Conservation (phyloP, 139 green algal species). For the Coelastrella sp. region DNA sequence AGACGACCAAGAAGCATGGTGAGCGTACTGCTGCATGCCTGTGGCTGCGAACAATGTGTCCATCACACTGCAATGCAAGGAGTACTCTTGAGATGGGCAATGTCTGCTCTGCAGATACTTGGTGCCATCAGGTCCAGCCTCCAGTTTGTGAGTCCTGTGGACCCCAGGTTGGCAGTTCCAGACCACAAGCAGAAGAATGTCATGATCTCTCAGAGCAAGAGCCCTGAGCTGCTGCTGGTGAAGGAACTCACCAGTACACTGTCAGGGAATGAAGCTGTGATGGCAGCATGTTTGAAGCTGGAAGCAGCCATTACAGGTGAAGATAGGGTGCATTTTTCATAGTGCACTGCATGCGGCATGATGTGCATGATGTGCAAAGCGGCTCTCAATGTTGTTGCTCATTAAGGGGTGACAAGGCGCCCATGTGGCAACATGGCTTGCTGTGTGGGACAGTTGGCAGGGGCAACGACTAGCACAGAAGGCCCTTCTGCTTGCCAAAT, state of each 20-base stretch:
- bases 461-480: too few species aligned
- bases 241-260: constrained; percentile 14
- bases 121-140: constrained; percentile 36
- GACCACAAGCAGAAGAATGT: constrained; percentile 33
- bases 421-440: too few species aligned
- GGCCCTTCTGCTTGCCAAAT: too few species aligned
- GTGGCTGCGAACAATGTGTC: background rate
- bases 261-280: constrained; percentile 8
- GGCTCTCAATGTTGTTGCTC: too few species aligned
- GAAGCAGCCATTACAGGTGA: constrained; percentile 4
- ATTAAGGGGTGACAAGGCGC: too few species aligned
- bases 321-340: too few species aligned
- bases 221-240: constrained; percentile 32
- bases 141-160: constrained; percentile 31
- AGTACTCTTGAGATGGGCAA: too few species aligned
- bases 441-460: too few species aligned
- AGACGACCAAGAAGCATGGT: background rate
- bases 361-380: too few species aligned
- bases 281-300: constrained; percentile 27
- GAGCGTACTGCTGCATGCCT: background rate
- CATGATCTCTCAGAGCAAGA: background rate
- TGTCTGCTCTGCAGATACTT: constrained; percentile 9
- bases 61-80: too few species aligned
- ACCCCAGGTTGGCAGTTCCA: constrained; percentile 47
- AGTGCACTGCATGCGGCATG: too few species aligned